Evolutionary conservation across 192 early-diverging fungal genomes (phyloP), one percentile per base, ranked within the genome.

Genomic region (Helicostylum pulchrum): DNA sequence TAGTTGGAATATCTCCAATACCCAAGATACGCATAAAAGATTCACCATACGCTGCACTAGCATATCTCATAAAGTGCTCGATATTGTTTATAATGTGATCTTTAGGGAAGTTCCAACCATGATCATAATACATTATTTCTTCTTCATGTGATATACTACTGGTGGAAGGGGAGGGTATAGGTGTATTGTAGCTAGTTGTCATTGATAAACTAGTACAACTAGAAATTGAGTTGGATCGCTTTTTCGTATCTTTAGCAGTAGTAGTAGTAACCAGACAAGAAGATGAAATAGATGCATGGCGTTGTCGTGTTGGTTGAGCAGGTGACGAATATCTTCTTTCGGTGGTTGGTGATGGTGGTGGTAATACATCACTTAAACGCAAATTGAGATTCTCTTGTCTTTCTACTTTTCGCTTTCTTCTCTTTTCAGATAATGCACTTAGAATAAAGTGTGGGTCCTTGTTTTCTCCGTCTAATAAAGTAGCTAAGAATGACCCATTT

Each of bases 21-120:
- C 89, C 89, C 20, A 89, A 68, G 4, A 89, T 85, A 31, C 83
- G 81, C 89, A 90, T 89, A 57, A 90, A 90, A 10, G 81, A 81
- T 44, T 85, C 80, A 8, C 89, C 89, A 43, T 90, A 90, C 8
- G 84, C 85, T 15, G 87, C 84, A 10, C 86, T 88, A 2, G 89
- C 84, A 34, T 88, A 80, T 3, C 85, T 77, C 61, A 89, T 84
- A 39, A 88, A 90, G 39, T 88, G 82, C 11, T 82, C 82, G 36
- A 90, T 78, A 54, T 90, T 88, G 64, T 78, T 78, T 3, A 89
- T 69, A 43, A 89, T 66, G 30, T 86, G 89, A 34, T 72, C 64
- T 12, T 72, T 63, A 20, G 83, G 83, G 55, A 79, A 85, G 39
- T 82, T 82, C 70, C 71, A 73, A 36, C 65, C 79, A 9, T 71